These are phyloP conservation scores for Dothideomycetes sp. DNA, from an alignment of 2,329 filamentous ascomycete genomes.

Conservation along the genomic window DNA sequence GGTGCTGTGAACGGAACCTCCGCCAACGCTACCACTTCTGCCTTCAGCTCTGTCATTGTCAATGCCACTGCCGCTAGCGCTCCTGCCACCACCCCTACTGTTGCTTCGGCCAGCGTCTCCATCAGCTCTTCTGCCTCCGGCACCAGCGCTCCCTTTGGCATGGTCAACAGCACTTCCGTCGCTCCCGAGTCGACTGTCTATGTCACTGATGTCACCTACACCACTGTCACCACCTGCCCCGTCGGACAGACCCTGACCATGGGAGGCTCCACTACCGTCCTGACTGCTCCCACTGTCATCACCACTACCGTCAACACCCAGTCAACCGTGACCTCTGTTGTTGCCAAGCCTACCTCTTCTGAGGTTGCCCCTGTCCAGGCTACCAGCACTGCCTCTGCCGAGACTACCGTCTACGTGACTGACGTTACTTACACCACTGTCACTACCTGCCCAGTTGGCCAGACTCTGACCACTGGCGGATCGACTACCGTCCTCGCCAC, in stretches of 20 bases:
- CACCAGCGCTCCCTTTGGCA: background rate
- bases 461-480: background rate
- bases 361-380: background rate
- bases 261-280: background rate
- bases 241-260: background rate
- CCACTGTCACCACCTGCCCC: constrained; percentile 10
- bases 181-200: background rate
- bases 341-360: background rate
- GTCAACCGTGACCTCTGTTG: background rate
- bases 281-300: background rate
- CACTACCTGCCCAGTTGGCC: constrained; percentile 2
- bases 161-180: background rate
- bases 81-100: background rate
- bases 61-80: background rate
- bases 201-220: background rate
- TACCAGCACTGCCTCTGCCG: background rate
- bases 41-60: background rate
- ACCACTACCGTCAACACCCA: background rate
- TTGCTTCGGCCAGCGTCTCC: background rate
- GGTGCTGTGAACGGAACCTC: too few relatives aligned
- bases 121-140: constrained; percentile 2
- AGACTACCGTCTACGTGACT: too few relatives aligned
- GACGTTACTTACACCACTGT: constrained; percentile 8
- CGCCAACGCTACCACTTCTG: constrained; percentile 1
- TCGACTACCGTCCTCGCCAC: background rate